These are phyloP conservation scores for Verruconis gallopava DNA, from an alignment of 2,329 filamentous ascomycete genomes.

Conservation along the genomic window DNA sequence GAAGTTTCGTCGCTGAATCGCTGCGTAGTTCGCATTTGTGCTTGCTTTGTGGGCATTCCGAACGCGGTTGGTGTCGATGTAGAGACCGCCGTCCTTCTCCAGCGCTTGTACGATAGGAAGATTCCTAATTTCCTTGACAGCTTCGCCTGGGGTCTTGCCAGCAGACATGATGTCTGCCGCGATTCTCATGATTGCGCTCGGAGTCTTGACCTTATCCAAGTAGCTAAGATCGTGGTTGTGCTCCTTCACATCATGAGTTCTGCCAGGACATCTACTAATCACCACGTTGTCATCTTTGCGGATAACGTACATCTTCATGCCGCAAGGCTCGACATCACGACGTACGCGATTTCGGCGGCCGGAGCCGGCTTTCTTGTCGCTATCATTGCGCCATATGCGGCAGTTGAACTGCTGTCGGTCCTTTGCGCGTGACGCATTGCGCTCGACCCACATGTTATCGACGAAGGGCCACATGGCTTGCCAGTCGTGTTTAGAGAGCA, in stretches of 20 bases:
- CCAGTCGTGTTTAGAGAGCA: constrained; percentile 1
- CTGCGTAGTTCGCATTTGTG: background rate
- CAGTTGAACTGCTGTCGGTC: constrained; percentile 8
- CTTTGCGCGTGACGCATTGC: constrained; percentile 7
- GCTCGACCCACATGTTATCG: constrained; percentile 8
- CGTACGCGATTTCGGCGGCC: constrained; percentile 5
- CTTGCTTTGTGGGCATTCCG: constrained; percentile 6
- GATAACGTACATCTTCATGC: constrained; percentile 10
- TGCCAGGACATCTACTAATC: constrained; percentile 4
- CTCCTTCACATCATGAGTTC: constrained; percentile 1
- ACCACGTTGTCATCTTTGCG: constrained; percentile 5
- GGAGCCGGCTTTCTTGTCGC: constrained; percentile 1
- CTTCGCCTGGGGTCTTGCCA: constrained; percentile 7
- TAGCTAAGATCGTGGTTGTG: constrained; percentile 9
- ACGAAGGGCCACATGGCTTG: constrained; percentile 7
- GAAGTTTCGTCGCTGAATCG: background rate
- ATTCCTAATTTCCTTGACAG: constrained; percentile 5
- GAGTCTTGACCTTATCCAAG: constrained; percentile 9
- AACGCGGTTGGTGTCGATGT: constrained; percentile 7
- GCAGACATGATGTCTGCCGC: constrained; percentile 4
- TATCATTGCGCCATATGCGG: constrained; percentile 8
- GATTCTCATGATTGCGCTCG: constrained; percentile 6
- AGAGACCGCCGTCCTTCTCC: constrained; percentile 6
- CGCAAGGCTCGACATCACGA: constrained; percentile 4
- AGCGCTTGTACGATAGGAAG: constrained; percentile 4